Conservation (phyloP, 208 protist species). For the Zelonia costaricensis region DNA sequence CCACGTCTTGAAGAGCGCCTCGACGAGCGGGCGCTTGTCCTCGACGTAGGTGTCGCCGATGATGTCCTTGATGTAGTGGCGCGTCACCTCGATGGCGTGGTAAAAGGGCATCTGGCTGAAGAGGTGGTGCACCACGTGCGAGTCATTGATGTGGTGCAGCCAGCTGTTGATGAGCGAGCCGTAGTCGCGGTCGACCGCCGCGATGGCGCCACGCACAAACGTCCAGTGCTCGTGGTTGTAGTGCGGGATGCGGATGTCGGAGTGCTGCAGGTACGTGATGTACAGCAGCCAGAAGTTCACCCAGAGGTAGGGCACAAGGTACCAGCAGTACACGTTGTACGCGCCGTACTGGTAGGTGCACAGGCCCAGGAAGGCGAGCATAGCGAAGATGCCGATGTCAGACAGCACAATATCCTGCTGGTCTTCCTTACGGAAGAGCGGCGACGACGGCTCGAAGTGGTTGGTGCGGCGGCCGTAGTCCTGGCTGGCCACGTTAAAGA, state of each 20-base stretch:
- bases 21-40: constrained; percentile 45
- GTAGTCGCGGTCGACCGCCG: constrained; percentile 90
- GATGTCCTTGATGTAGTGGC: constrained; percentile 63
- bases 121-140: constrained; percentile 94
- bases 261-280: constrained; percentile 95
- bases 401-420: constrained; percentile 63
- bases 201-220: constrained; percentile 88
- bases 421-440: constrained; percentile 77
- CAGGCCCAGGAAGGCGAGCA: constrained; percentile 39
- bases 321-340: constrained; percentile 65
- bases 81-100: constrained; percentile 85
- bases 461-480: constrained; percentile 62
- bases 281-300: constrained; percentile 91
- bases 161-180: constrained; percentile 71
- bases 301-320: constrained; percentile 78
- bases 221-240: constrained; percentile 89
- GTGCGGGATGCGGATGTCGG: constrained; percentile 89
- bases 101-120: constrained; percentile 94
- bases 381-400: constrained; percentile 60
- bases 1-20: constrained; percentile 47
- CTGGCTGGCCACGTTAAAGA: constrained; percentile 68
- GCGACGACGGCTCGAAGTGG: constrained; percentile 82
- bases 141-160: constrained; percentile 94
- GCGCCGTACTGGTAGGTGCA: constrained; percentile 50
- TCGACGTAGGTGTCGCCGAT: constrained; percentile 67